Base-by-base conservation (phyloP, 2,329 filamentous ascomycete genomes). In the Ascochyta rabiei region DNA sequence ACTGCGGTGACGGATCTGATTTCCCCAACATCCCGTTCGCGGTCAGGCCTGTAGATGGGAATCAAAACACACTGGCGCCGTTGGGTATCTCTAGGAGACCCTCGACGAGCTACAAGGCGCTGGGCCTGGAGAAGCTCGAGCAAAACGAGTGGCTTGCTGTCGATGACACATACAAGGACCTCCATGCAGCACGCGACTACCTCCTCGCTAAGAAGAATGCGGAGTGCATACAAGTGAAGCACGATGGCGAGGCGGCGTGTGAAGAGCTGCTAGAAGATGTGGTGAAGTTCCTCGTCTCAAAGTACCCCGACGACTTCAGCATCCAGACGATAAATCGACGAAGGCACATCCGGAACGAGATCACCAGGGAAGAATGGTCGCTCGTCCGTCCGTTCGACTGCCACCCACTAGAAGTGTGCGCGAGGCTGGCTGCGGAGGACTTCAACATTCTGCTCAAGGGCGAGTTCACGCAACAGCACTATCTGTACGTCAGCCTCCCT, bases 381-480 rank as follows among this genome's bases (percentile, higher is more conserved):
- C 68, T 82, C 30, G 72, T 72, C 1, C 66, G 62, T 3, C 63
- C 69, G 2, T 72, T 68, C 26, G 67, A 69, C 24, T 62, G 73
- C 6, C 75, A 79, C 42, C 79, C 81, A 1, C 66, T 84, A n/a
- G 82, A 83, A 54, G 69, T 79, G 13, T 79, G 79, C 9, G 81
- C 80, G 0, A 73, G 80, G 42, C 67, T 84, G 16, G 76, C 77
- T 1, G 79, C 79, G 76, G 81, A 83, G 62, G 82, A 84, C 56
- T 75, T 84, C 52, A 82, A 77, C 44, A 73, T 84, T 33, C 59
- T 83, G 33, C 70, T 79, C 54, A 76, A 76, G 57, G 63, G 74
- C 42, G 75, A 77, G 12, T 76, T 76, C 18, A 79, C 79, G 6
- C 76, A 73, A 8, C 75, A 80, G 53, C 80, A 81, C 57, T 78